These are phyloP conservation scores for Euclidium syriacum DNA, from an alignment of 345 rosid genomes.

Conservation along the genomic window DNA sequence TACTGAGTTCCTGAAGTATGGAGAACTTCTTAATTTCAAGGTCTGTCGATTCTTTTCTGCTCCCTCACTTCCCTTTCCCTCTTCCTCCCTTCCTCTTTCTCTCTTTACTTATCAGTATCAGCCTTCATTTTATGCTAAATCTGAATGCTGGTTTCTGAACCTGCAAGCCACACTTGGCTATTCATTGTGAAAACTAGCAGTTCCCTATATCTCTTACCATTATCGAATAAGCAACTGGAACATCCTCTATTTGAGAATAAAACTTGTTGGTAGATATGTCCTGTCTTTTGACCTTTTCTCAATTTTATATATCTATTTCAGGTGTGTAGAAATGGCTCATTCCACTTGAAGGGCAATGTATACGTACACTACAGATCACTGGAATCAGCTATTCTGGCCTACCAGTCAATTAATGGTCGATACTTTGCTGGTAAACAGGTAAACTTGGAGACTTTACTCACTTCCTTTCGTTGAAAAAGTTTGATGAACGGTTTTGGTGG, in stretches of 20 bases:
- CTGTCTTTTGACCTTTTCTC: conserved; percentile 8
- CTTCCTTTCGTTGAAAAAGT: not conserved
- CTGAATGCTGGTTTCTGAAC: not conserved
- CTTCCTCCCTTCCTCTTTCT: not conserved
- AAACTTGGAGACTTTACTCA: conserved; percentile 5
- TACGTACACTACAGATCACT: conserved; percentile 75
- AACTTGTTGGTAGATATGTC: conserved; percentile 3
- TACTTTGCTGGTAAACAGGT: conserved; percentile 99
- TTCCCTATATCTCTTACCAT: not conserved
- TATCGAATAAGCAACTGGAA: not conserved
- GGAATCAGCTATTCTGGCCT: conserved; percentile 77
- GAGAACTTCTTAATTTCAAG: conserved; percentile 95
- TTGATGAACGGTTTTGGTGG: not conserved
- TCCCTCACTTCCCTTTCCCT: not conserved
- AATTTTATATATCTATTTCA: conserved; percentile 28
- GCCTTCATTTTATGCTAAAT: not conserved
- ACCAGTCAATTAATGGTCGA: conserved; percentile 64
- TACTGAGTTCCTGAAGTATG: conserved; percentile 91
- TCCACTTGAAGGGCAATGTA: conserved; percentile 91
- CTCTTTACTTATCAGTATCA: not conserved
- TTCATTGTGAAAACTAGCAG: not conserved
- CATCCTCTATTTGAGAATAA: not conserved
- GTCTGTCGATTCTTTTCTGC: conserved; percentile 35
- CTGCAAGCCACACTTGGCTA: conserved; percentile 7
- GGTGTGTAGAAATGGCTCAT: conserved; percentile 87